phyloP scores from a whole-genome alignment of 2,329 filamentous ascomycete genomes.

The Orbilia blumenaviensis region DNA sequence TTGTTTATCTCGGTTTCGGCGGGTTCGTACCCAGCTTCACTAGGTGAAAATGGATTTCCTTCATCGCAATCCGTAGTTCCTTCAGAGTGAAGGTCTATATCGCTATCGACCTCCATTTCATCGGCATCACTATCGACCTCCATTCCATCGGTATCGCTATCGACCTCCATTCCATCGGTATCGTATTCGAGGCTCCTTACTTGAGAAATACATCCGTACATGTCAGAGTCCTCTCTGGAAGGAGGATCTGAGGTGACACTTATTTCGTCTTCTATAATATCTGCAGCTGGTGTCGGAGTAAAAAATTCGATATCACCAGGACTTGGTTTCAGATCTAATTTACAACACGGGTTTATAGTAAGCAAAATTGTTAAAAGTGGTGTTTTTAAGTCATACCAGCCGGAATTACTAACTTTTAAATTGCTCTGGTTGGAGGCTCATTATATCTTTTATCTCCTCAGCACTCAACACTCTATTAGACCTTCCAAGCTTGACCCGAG shows the following conservation, averaged over 20 bases:
- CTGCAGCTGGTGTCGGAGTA: neutral
- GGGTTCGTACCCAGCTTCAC: neutral
- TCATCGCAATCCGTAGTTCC: neutral
- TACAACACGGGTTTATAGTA: neutral
- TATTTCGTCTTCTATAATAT: neutral
- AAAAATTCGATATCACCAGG: constrained; percentile 5
- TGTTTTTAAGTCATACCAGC: too few species aligned
- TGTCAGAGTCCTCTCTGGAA: neutral
- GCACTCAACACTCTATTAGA: neutral
- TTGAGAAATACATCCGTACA: neutral
- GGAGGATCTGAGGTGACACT: too few species aligned
- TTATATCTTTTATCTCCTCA: constrained; percentile 3
- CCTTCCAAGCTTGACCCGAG: neutral
- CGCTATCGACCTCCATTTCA: too few species aligned
- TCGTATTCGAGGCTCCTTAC: too few species aligned
- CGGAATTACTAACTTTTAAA: constrained; percentile 20
- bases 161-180: too few species aligned
- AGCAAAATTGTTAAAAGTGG: too few species aligned
- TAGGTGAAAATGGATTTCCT: neutral
- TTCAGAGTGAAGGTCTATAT: too few species aligned
- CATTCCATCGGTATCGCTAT: too few species aligned
- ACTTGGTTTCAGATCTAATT: neutral
- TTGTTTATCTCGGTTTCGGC: neutral
- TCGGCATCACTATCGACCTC: too few species aligned
- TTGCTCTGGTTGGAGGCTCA: neutral